phyloP scores from a whole-genome alignment of 352 stramenopile genomes.

The Pythium utonaiense region DNA sequence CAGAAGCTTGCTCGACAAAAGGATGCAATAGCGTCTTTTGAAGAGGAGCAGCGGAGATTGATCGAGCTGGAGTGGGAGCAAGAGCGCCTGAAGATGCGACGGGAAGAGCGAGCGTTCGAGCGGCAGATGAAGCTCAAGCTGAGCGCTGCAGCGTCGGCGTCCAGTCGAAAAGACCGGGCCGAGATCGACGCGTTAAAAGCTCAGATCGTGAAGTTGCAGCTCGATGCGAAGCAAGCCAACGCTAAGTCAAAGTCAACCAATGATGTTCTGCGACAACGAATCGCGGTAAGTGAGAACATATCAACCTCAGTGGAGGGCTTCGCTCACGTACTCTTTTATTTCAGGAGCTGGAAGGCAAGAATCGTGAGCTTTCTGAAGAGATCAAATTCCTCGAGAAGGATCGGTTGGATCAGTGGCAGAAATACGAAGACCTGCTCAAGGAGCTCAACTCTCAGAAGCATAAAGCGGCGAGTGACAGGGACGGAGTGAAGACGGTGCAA shows the following conservation, averaged over 20 bases:
- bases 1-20: constrained; percentile 53
- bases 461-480: background rate
- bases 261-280: constrained; percentile 61
- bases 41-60: constrained; percentile 46
- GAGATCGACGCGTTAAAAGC: constrained; percentile 78
- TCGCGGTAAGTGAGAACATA: constrained; percentile 36
- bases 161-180: constrained; percentile 54
- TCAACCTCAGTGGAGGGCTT: background rate
- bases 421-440: constrained; percentile 53
- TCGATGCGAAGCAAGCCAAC: constrained; percentile 39
- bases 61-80: constrained; percentile 71
- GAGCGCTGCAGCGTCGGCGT: constrained; percentile 46
- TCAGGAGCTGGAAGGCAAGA: constrained; percentile 77
- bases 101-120: constrained; percentile 62
- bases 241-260: constrained; percentile 67
- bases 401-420: constrained; percentile 70
- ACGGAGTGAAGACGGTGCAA: constrained; percentile 9
- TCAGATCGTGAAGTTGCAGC: constrained; percentile 77
- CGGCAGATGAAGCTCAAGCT: constrained; percentile 70
- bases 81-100: constrained; percentile 72
- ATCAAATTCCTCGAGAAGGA: constrained; percentile 79
- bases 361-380: constrained; percentile 65
- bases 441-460: constrained; percentile 34
- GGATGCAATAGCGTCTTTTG: constrained; percentile 42
- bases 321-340: background rate